Evolutionary conservation across 2,329 filamentous ascomycete genomes (phyloP).

Genomic region (Pseudofabraea citricarpa): DNA sequence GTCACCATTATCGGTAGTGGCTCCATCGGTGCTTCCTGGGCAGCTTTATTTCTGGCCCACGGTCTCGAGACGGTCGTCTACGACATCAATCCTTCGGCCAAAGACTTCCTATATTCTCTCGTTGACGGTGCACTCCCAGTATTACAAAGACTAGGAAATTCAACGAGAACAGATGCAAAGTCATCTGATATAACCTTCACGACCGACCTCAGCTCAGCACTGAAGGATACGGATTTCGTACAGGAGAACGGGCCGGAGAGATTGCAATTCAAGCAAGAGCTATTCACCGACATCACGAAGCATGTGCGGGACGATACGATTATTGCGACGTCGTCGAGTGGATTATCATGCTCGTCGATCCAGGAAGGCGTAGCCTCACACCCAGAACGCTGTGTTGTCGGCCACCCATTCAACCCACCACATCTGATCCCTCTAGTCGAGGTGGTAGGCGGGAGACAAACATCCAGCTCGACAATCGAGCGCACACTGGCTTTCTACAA

Average conservation of each 20-base stretch:
- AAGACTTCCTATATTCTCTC: conserved; percentile 18
- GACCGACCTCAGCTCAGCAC: conserved; percentile 7
- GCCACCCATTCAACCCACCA: conserved; percentile 44
- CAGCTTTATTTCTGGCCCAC: conserved; percentile 33
- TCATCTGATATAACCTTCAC: conserved; percentile 8
- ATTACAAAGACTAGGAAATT: not conserved
- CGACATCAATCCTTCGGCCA: conserved; percentile 33
- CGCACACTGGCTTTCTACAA: conserved; percentile 34
- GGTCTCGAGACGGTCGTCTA: conserved; percentile 35
- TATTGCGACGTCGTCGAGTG: conserved; percentile 35
- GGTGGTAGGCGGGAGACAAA: conserved; percentile 32
- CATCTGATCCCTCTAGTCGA: conserved; percentile 43
- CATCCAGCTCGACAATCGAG: not conserved
- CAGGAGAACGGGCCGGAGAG: conserved; percentile 34
- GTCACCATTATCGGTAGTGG: conserved; percentile 30
- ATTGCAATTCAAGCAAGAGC: conserved; percentile 32
- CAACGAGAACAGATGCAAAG: not conserved
- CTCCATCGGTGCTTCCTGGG: conserved; percentile 37
- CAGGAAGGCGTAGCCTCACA: conserved; percentile 7
- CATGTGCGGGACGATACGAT: conserved; percentile 27
- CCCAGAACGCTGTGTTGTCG: conserved; percentile 26
- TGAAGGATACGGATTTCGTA: conserved; percentile 12
- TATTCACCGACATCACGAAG: conserved; percentile 31
- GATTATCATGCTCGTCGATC: conserved; percentile 19
- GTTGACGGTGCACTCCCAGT: not conserved